Evolutionary conservation across 345 rosid genomes (phyloP).

Genomic region (Moricandia arvensis): DNA sequence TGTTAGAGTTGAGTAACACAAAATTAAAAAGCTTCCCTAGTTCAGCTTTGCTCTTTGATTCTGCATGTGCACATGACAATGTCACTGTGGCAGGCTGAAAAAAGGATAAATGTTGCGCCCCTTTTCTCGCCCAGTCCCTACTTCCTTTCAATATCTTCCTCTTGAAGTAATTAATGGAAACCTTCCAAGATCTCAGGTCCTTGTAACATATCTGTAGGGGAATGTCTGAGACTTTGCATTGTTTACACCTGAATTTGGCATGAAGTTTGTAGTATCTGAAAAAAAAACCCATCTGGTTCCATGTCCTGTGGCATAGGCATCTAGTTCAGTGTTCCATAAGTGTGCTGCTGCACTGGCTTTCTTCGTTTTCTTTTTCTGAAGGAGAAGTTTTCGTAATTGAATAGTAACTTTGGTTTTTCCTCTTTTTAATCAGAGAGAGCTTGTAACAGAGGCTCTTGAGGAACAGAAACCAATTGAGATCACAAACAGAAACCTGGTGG

Average conservation of each 20-base stretch:
- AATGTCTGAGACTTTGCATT: constrained; percentile 11
- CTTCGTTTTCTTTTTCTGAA: background rate
- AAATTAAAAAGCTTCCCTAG: constrained; percentile 6
- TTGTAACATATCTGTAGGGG: background rate
- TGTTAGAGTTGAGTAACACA: constrained; percentile 19
- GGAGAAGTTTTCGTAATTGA: background rate
- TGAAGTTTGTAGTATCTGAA: constrained; percentile 14
- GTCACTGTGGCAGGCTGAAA: constrained; percentile 33
- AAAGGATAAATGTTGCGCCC: constrained; percentile 20
- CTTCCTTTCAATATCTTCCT: background rate
- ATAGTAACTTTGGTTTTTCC: background rate
- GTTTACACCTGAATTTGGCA: background rate
- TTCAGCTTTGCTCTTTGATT: constrained; percentile 37
- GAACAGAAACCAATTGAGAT: constrained; percentile 36
- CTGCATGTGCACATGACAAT: constrained; percentile 14
- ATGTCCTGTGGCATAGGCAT: background rate
- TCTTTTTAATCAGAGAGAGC: background rate
- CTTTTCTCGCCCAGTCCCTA: background rate
- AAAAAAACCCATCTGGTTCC: background rate
- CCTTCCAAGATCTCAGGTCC: constrained; percentile 18
- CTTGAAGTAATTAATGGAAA: background rate
- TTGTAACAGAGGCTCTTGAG: constrained; percentile 18
- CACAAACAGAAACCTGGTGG: constrained; percentile 35
- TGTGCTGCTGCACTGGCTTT: constrained; percentile 1
- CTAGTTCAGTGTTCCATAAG: constrained; percentile 1